Percentiles rank a stretch among this genome's conserved stretches.
phyloP scores from a whole-genome alignment of 306 rosid species.

The Amphicarpaea edgeworthii region DNA sequence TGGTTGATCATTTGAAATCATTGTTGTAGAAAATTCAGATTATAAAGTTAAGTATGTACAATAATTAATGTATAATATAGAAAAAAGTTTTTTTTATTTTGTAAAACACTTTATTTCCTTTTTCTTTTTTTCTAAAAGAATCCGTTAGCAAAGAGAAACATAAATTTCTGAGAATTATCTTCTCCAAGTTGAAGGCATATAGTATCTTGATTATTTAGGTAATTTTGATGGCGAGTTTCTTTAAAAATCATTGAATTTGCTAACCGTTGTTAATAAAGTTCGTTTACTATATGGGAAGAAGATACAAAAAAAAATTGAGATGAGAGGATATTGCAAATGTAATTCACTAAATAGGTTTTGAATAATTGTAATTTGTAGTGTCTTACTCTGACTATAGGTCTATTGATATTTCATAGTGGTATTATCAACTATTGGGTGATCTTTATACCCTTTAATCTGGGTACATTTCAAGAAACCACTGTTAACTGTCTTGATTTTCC shows the following conservation, averaged over 20 bases:
- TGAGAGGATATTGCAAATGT: constrained; percentile 15
- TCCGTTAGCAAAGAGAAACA: not conserved
- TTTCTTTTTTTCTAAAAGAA: not conserved
- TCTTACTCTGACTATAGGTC: not conserved
- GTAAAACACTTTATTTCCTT: not conserved
- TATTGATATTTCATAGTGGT: not conserved
- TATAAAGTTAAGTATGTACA: not conserved
- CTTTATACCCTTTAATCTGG: constrained; percentile 8
- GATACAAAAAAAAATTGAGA: not conserved
- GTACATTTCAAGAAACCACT: not conserved
- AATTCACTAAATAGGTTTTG: not conserved
- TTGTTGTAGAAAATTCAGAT: not conserved
- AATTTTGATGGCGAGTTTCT: not conserved
- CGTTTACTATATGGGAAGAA: constrained; percentile 9
- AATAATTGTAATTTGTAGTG: constrained; percentile 7
- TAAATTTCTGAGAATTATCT: not conserved
- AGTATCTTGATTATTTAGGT: not conserved
- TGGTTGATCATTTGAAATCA: not conserved
- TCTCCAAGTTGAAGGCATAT: not conserved
- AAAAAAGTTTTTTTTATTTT: not conserved
- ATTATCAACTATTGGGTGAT: not conserved
- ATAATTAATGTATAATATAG: not conserved
- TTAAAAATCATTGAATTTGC: not conserved
- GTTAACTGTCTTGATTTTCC: not conserved
- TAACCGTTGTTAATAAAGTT: not conserved